A percentile compares a stretch with the other conserved stretches of the same genome.
Conservation (phyloP, 495 filamentous ascomycete species). For the Talaromyces borbonicus region DNA sequence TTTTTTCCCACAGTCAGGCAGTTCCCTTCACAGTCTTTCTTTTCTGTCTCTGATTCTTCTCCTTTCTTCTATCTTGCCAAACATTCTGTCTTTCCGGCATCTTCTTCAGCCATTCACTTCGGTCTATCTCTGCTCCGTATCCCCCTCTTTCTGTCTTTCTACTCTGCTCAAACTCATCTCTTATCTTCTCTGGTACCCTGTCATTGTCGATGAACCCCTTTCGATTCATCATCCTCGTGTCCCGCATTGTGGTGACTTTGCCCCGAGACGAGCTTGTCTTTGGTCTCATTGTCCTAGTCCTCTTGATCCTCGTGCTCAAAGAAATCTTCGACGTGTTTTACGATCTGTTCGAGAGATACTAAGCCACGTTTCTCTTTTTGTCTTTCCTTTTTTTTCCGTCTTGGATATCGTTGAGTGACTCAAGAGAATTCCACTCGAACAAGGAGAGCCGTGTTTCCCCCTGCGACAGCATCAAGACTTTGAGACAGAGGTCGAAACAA, state of each 20-base stretch:
- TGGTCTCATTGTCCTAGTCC: background rate
- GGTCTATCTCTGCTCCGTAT: slow-evolving; percentile 9
- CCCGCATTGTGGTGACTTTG: background rate
- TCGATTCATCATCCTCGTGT: background rate
- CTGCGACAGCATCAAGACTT: no score
- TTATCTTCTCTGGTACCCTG: no score
- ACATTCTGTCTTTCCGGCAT: slow-evolving; percentile 7
- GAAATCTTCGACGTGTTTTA: background rate
- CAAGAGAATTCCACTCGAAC: no score
- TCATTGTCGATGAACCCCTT: background rate
- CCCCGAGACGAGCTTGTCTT: background rate
- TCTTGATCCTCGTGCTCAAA: background rate
- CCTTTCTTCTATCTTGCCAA: slow-evolving; percentile 3
- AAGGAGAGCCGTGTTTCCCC: no score
- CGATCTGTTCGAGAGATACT: background rate
- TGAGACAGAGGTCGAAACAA: no score
- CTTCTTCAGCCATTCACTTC: slow-evolving; percentile 10
- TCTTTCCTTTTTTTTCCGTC: background rate
- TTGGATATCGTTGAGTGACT: no score
- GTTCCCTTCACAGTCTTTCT: background rate
- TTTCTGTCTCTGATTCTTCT: background rate
- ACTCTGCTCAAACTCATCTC: background rate
- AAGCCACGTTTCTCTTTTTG: background rate
- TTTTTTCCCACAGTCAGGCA: background rate
- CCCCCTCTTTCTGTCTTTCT: background rate